Base-by-base conservation (phyloP, 2,329 filamentous ascomycete genomes). In the Penicillium sp. region DNA sequence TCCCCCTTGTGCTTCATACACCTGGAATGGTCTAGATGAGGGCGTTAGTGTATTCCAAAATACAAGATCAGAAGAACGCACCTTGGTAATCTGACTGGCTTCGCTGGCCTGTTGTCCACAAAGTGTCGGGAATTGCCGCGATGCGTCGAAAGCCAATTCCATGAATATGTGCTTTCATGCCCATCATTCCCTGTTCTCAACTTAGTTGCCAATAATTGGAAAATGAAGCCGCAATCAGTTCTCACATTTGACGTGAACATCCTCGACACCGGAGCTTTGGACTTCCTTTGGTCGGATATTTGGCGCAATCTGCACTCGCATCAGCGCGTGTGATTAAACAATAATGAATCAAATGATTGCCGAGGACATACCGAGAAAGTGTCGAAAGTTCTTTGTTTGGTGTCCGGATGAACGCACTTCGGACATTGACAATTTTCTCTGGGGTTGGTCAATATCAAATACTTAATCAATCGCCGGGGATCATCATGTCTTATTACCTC, bases 351-450 rank as follows among this genome's bases (percentile, higher is more conserved):
- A 36, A 25, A 4, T 2, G 28, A 24, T 2, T 5, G 11, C n/a
- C 11, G 18, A 11, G 18, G 3, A 11, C 73, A 56, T 64, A 86
- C 81, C 48, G 77, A 73, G 57, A 88, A 88, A 0, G 82, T 87
- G 59, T 88, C 78, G 47, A 86, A 74, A 43, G 79, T 77, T 26
- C 84, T 74, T 66, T 90, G 86, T 65, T 76, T 81, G 4, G 86
- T 90, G 51, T 83, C 79, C 48, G 79, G 78, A 65, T 89, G 84
- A 25, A 86, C 75, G 62, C 86, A 90, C 50, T 72, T 65, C 1
- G 66, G 58, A 62, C 86, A 90, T 49, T 82, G 83, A 61, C 86
- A 90, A 60, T 88, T 85, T 58, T 90, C 86, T 53, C 85, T 84
- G 25, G 13, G 9, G 18, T 27, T 4, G 11, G 29, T 11, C 12